These are phyloP conservation scores for Yamadazyma pseudoaaseri DNA, from an alignment of 1,139 yeast species.

Conservation along the genomic window DNA sequence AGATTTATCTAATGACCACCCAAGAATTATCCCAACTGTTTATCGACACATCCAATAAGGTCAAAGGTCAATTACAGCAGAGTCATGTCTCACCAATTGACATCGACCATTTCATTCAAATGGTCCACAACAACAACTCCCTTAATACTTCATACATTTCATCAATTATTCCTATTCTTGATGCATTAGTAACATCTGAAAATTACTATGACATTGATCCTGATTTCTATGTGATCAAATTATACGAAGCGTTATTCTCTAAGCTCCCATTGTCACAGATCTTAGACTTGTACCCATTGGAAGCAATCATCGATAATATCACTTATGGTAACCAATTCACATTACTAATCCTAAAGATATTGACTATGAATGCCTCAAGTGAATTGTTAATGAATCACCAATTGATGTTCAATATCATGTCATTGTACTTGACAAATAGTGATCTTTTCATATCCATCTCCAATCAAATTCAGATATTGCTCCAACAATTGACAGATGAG, in stretches of 20 bases:
- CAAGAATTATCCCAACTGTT: slow-evolving; percentile 1
- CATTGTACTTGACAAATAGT: slow-evolving; percentile 6
- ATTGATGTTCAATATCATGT: slow-evolving; percentile 6
- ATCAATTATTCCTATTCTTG: slow-evolving; percentile 7
- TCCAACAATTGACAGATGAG: slow-evolving; percentile 3
- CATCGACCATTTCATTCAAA: not conserved
- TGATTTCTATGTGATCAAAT: slow-evolving; percentile 16
- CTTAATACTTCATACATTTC: not conserved
- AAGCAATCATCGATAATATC: slow-evolving; percentile 19
- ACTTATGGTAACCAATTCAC: slow-evolving; percentile 12
- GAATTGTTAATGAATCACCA: slow-evolving; percentile 15
- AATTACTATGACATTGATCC: slow-evolving; percentile 21
- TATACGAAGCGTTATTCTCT: slow-evolving; percentile 23
- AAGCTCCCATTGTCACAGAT: slow-evolving; percentile 19
- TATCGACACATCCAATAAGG: not conserved
- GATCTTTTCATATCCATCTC: slow-evolving; percentile 14
- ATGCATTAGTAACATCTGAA: slow-evolving; percentile 5
- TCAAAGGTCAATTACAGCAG: not conserved
- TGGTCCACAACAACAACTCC: not conserved
- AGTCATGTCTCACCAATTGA: not conserved
- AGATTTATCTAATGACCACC: slow-evolving; percentile 1
- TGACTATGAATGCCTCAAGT: slow-evolving; percentile 18
- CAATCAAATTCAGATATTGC: slow-evolving; percentile 21
- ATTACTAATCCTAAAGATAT: slow-evolving; percentile 20
- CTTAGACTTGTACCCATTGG: slow-evolving; percentile 20